Conservation (phyloP, 225 moss, liverwort and hornwort genomes). For the Takakia lepidozioides region DNA sequence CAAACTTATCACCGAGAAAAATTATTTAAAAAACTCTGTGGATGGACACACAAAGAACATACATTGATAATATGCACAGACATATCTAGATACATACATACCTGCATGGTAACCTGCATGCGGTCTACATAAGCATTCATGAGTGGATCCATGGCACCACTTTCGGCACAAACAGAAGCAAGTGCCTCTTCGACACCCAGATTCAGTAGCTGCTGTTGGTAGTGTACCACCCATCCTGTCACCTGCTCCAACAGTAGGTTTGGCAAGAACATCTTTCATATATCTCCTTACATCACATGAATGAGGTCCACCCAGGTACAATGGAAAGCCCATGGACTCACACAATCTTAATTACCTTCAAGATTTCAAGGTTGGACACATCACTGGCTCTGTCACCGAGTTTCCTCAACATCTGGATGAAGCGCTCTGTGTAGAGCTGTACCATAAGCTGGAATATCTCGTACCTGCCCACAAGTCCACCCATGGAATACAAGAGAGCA, state of each 20-base stretch:
- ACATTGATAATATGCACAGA: too few species aligned
- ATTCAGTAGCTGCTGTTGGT: conserved; percentile 83
- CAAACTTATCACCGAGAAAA: too few species aligned
- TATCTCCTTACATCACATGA: too few species aligned
- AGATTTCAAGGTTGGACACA: conserved; percentile 79
- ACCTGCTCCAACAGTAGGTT: conserved; percentile 68
- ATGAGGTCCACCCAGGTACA: not conserved
- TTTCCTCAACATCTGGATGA: conserved; percentile 94
- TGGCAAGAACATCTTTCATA: too few species aligned
- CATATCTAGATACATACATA: conserved; percentile 14
- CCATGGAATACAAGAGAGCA: not conserved
- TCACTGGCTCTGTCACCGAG: conserved; percentile 93
- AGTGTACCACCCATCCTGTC: conserved; percentile 97
- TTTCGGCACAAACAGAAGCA: conserved; percentile 98
- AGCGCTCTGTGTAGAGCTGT: conserved; percentile 97
- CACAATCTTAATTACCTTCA: conserved; percentile 90
- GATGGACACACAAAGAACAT: too few species aligned
- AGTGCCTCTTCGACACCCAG: conserved; percentile 91
- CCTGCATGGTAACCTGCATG: conserved; percentile 94
- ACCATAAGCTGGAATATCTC: conserved; percentile 96
- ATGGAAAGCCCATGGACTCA: too few species aligned
- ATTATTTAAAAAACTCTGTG: too few species aligned
- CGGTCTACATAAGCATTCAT: conserved; percentile 99
- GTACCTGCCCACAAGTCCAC: conserved; percentile 51
- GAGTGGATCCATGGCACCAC: conserved; percentile 98